These are phyloP conservation scores for Mortierella sp. DNA, from an alignment of 371 early-diverging fungal genomes.

Conservation along the genomic window DNA sequence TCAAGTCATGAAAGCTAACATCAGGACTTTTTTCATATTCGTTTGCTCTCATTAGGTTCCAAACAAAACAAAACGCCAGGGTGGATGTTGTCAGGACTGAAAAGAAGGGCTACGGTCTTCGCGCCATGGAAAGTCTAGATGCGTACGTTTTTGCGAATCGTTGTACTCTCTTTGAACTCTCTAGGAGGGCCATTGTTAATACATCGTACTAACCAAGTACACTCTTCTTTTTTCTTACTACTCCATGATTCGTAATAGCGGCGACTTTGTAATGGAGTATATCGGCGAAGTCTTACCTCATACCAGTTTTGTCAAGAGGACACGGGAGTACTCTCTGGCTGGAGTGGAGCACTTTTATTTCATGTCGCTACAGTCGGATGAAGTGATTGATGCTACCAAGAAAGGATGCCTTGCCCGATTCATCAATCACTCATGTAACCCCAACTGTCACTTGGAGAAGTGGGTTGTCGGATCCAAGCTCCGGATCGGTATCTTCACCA, in stretches of 20 bases:
- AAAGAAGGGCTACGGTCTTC: conserved; percentile 93
- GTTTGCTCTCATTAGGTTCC: conserved; percentile 68
- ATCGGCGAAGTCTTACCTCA: conserved; percentile 93
- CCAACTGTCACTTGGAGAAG: conserved; percentile 89
- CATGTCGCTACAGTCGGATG: conserved; percentile 92
- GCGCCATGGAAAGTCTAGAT: conserved; percentile 73
- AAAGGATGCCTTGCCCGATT: conserved; percentile 92
- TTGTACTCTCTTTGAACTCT: background rate
- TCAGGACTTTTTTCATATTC: background rate
- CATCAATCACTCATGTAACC: conserved; percentile 94
- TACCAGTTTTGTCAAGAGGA: conserved; percentile 82
- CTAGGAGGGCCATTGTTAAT: background rate
- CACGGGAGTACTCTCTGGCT: conserved; percentile 78
- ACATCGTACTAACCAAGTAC: background rate
- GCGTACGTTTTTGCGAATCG: conserved; percentile 57
- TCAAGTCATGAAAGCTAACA: conserved; percentile 3
- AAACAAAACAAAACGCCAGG: conserved; percentile 81
- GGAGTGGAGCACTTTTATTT: conserved; percentile 96
- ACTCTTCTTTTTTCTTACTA: background rate
- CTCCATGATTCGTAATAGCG: conserved; percentile 27
- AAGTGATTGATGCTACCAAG: conserved; percentile 94
- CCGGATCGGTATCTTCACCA: conserved; percentile 87
- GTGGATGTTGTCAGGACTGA: conserved; percentile 90
- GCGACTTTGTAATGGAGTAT: conserved; percentile 94
- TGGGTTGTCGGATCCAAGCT: conserved; percentile 87